These are phyloP conservation scores for Phialemoniopsis sp. DNA, from an alignment of 2,329 filamentous ascomycete genomes.

Conservation along the genomic window DNA sequence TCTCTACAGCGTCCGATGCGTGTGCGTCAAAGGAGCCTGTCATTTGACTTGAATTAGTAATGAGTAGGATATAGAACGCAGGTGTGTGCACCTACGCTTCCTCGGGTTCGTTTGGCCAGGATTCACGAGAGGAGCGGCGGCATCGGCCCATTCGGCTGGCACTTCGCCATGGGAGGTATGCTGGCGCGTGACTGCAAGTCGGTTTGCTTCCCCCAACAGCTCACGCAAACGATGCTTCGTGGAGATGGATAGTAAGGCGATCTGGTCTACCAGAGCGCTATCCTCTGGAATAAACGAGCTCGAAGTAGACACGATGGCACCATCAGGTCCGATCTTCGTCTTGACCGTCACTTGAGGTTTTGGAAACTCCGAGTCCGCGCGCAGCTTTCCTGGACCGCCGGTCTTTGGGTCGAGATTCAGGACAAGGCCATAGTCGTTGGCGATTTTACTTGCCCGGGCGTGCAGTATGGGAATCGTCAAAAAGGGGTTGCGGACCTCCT, in stretches of 20 bases:
- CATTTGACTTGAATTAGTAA: slow-evolving; percentile 9
- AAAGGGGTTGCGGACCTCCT: slow-evolving; percentile 72
- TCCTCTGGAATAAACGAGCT: slow-evolving; percentile 73
- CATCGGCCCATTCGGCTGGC: slow-evolving; percentile 69
- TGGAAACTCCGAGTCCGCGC: slow-evolving; percentile 42
- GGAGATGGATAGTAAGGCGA: slow-evolving; percentile 78
- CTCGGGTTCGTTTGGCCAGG: slow-evolving; percentile 45
- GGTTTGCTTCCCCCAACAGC: slow-evolving; percentile 72
- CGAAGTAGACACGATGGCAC: slow-evolving; percentile 56
- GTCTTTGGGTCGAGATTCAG: slow-evolving; percentile 54
- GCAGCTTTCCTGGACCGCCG: slow-evolving; percentile 42
- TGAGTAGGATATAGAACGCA: slow-evolving; percentile 3
- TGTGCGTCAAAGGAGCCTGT: slow-evolving; percentile 28
- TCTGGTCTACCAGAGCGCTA: slow-evolving; percentile 72
- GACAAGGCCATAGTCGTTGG: slow-evolving; percentile 51
- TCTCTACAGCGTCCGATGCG: slow-evolving; percentile 26
- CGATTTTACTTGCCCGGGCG: slow-evolving; percentile 54
- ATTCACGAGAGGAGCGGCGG: slow-evolving; percentile 55
- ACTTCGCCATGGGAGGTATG: slow-evolving; percentile 76
- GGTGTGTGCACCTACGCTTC: slow-evolving; percentile 50
- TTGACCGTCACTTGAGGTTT: slow-evolving; percentile 48
- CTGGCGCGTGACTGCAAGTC: slow-evolving; percentile 67
- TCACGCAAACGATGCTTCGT: slow-evolving; percentile 75
- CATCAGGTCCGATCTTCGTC: slow-evolving; percentile 55
- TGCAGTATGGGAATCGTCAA: slow-evolving; percentile 59